Base-by-base conservation (phyloP, 345 rosid species). In the Populus pruinosa region DNA sequence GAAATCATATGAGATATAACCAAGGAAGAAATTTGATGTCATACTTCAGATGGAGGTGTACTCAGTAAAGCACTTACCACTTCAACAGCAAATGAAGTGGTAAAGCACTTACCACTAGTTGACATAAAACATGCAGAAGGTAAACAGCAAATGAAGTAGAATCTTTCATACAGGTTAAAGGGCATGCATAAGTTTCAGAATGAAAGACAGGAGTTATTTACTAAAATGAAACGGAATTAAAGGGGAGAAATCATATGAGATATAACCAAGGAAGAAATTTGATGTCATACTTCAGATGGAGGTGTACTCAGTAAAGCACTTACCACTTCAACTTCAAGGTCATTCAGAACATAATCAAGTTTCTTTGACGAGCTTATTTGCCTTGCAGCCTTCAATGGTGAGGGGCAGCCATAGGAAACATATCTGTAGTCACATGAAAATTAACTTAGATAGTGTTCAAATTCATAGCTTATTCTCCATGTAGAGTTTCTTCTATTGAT, bases 291-390 rank as follows among this genome's bases (percentile, higher is more conserved):
- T 49, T 18, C 25, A 72, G 14, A 67, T 77, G 67, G 65, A 69
- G 71, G 65, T 79, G 65, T 50, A 73, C 8, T 67, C 72, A 72
- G 49, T 27, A 69, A 31, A 74, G 63, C n/a, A 67, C 89, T 82
- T 84, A 91, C 98, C 89, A 81, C 84, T 83, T 88, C 84, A 78
- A 69, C 77, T 81, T 86, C 90, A 72, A 85, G 69, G 70, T 86
- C 90, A 71, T 80, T 77, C 69, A 75, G 67, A 72, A 72, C 78
- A 77, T 29, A 50, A 73, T 74, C 73, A 75, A 55, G 69, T 39
- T 68, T 82, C 67, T 78, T 81, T 69, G 85, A 83, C 67, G 79
- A 76, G 77, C 77, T 77, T 23, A 67, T 81, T 70, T 68, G 79
- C 81, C 86, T 86, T 53, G 81, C 74, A 74, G 76, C 80, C 63